Evolutionary conservation across 2,329 filamentous ascomycete species (phyloP).

Genomic region (Blastomyces percursus): DNA sequence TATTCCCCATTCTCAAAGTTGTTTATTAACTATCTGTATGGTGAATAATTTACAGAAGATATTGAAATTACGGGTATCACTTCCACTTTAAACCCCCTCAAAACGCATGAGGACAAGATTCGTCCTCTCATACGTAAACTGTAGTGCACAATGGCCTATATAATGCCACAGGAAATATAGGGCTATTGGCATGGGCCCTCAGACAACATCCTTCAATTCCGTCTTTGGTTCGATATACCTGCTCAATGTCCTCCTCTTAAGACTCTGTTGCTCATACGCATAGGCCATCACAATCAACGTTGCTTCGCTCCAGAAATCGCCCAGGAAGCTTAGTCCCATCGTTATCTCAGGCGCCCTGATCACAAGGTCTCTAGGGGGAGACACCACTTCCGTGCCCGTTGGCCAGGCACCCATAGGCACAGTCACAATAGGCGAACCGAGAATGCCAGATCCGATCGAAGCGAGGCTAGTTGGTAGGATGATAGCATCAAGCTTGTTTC

Average conservation of each 20-base stretch:
- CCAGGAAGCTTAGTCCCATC: slow-evolving; percentile 56
- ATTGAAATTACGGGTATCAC: background rate
- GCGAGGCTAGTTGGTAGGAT: slow-evolving; percentile 47
- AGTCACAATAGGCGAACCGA: slow-evolving; percentile 51
- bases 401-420: slow-evolving; percentile 52
- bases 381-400: slow-evolving; percentile 37
- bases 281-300: slow-evolving; percentile 54
- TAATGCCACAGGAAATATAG: background rate
- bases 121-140: background rate
- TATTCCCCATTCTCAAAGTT: background rate
- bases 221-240: slow-evolving; percentile 40
- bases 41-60: background rate
- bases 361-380: slow-evolving; percentile 42
- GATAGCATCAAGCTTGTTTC: slow-evolving; percentile 50
- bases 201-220: slow-evolving; percentile 36
- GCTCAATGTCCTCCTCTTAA: slow-evolving; percentile 37
- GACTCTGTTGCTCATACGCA: slow-evolving; percentile 55
- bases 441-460: slow-evolving; percentile 41
- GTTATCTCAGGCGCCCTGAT: slow-evolving; percentile 44
- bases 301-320: slow-evolving; percentile 50
- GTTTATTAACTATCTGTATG: background rate
- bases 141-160: background rate
- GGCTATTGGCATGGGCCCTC: background rate
- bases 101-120: background rate
- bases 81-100: too few species aligned